Evolutionary conservation across 2,329 filamentous ascomycete genomes (phyloP), one percentile per base, ranked within the genome.

Genomic region (Pseudocercospora ulei): DNA sequence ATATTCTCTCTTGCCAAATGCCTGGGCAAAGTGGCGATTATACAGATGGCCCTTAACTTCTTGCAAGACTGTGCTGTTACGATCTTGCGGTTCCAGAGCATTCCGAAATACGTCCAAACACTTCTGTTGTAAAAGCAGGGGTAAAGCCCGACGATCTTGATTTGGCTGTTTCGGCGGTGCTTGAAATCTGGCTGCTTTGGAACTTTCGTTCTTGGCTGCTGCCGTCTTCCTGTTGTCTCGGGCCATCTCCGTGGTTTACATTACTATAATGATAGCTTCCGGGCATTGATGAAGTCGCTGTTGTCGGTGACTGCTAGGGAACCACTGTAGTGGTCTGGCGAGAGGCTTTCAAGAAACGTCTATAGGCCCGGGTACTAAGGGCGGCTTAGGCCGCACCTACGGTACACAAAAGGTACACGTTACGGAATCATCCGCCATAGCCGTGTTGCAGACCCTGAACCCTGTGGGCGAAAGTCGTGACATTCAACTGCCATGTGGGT

Each of bases 41-140:
- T 80, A 96, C 5, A 98, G 70, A 48, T 88, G 83, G 5, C 77
- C 71, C 62, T 96, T 98, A 46, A 96, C 75, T 36, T 79, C 75
- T 56, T 94, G 88, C 12, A 96, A 70, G 3, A 77, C 61, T 1
- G 67, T 55, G 3, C 12, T 34, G 36, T 51, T 44, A 2, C 49
- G 44, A 1, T 42, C 36, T 7, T 29, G 41, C 3, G 51, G 46
- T 18, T 67, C 64, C 7, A 73, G 62, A 0, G 81, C 69, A 44
- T 72, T 64, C 41, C 70, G 70, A 64, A 92, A 94, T 46, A 85
- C 66, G 52, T 85, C 71, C 30, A 94, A 67, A 16, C 90, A 68
- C 22, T 72, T 65, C 59, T 87, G 82, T 56, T 85, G 81, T 16
- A 47, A 26, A 9, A 50, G 47, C 5, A 44, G 19, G n/a, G 9